Conservation (phyloP, 352 stramenopile species). For the Detonula confervacea region DNA sequence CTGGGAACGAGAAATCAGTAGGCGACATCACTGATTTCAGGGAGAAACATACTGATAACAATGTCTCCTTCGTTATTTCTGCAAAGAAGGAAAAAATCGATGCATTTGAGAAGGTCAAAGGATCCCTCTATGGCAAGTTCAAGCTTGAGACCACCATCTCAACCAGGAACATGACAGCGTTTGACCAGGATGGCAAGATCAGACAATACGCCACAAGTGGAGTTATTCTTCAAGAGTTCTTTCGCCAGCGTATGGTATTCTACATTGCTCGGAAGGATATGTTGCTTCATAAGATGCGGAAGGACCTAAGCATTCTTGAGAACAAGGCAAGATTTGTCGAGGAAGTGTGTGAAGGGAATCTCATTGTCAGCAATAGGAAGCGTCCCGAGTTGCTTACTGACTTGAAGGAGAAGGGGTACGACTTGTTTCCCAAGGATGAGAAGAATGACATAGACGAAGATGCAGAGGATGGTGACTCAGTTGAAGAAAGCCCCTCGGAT, state of each 20-base stretch:
- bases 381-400: constrained; percentile 85
- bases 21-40: constrained; percentile 89
- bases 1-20: constrained; percentile 28
- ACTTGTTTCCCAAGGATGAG: constrained; percentile 75
- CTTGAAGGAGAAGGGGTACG: constrained; percentile 85
- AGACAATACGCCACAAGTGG: constrained; percentile 90
- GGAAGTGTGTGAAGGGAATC: constrained; percentile 91
- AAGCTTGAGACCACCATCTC: constrained; percentile 94
- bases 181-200: constrained; percentile 91
- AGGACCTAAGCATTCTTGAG: constrained; percentile 89
- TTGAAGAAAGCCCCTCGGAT: constrained; percentile 61
- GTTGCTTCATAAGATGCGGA: constrained; percentile 86
- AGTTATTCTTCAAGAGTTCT: constrained; percentile 94
- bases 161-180: constrained; percentile 98
- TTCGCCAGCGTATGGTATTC: constrained; percentile 89
- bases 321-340: constrained; percentile 98
- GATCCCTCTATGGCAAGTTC: constrained; percentile 90
- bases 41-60: constrained; percentile 96
- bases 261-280: constrained; percentile 81
- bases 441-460: constrained; percentile 49
- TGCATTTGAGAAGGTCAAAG: constrained; percentile 87
- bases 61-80: constrained; percentile 88
- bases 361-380: constrained; percentile 91
- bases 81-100: constrained; percentile 85
- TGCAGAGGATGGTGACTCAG: constrained; percentile 66